These are phyloP conservation scores for Fusarium phyllophilum DNA, from an alignment of 2,329 filamentous ascomycete genomes.

Conservation along the genomic window DNA sequence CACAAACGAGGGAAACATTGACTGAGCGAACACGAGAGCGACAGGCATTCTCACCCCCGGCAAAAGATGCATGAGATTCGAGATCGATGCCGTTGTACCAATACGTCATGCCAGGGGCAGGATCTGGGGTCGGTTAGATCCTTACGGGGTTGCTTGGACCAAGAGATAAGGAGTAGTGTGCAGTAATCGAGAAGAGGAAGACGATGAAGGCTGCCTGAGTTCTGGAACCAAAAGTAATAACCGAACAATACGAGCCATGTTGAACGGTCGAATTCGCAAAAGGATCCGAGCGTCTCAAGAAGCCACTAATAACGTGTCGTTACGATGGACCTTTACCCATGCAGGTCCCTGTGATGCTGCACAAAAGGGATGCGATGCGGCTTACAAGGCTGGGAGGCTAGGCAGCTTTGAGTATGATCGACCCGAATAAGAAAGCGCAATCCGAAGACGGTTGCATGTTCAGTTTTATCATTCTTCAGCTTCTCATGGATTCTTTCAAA, in stretches of 20 bases:
- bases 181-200: neutral
- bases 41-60: slow-evolving; percentile 14
- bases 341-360: neutral
- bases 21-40: slow-evolving; percentile 32
- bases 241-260: neutral
- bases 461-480: slow-evolving; percentile 8
- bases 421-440: slow-evolving; percentile 31
- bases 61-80: slow-evolving; percentile 11
- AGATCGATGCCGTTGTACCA: slow-evolving; percentile 14
- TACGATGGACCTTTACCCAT: slow-evolving; percentile 9
- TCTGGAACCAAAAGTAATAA: neutral
- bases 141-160: slow-evolving; percentile 5
- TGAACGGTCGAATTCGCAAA: slow-evolving; percentile 1
- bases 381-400: slow-evolving; percentile 16
- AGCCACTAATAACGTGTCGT: slow-evolving; percentile 20
- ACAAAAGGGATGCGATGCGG: slow-evolving; percentile 17
- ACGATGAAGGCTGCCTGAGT: slow-evolving; percentile 2
- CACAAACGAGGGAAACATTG: neutral
- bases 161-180: neutral
- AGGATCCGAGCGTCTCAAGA: neutral
- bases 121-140: slow-evolving; percentile 18
- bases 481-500: slow-evolving; percentile 1
- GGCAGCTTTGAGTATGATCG: slow-evolving; percentile 8
- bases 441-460: slow-evolving; percentile 3
- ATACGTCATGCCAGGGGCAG: slow-evolving; percentile 4